Evolutionary conservation across 164 flowering plant genomes (phyloP).

Genomic region (Hamamelis virginiana): DNA sequence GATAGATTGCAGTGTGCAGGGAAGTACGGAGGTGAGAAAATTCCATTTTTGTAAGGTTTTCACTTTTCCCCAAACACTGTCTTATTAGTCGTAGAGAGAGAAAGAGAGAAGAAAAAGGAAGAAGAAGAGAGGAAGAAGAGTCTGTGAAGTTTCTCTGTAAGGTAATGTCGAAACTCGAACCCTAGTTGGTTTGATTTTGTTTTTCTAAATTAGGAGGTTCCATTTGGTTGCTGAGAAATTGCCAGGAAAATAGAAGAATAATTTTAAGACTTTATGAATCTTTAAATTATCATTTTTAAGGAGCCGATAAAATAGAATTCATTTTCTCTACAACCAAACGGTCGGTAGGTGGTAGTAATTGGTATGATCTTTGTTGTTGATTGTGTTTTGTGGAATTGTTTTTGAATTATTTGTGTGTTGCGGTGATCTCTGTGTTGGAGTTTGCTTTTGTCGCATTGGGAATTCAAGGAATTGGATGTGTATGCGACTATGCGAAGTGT

Average conservation of each 20-base stretch:
- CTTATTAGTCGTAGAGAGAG: neutral
- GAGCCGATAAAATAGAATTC: too few relatives aligned
- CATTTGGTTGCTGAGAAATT: neutral
- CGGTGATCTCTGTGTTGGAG: neutral
- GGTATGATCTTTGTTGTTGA: neutral
- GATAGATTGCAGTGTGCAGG: neutral
- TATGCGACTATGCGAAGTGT: neutral
- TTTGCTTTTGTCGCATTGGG: neutral
- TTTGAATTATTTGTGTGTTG: neutral
- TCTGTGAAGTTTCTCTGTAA: neutral
- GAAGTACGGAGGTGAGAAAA: neutral
- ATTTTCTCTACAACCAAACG: neutral
- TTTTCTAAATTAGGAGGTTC: neutral
- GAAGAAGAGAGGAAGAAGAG: neutral
- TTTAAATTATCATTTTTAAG: too few relatives aligned
- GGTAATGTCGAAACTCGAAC: slow-evolving; percentile 10
- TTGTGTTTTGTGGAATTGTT: neutral
- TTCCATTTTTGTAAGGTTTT: neutral
- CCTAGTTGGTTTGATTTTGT: slow-evolving; percentile 2
- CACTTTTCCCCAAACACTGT: neutral
- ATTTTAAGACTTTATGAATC: too few relatives aligned
- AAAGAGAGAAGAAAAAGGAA: too few relatives aligned
- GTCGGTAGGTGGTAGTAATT: neutral
- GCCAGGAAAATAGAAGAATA: neutral
- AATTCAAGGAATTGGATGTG: neutral